Percentiles rank a stretch among this genome's conserved stretches.
These are phyloP conservation scores for Pseudofabraea citricarpa DNA, from an alignment of 2,329 filamentous ascomycete species.

Conservation along the genomic window DNA sequence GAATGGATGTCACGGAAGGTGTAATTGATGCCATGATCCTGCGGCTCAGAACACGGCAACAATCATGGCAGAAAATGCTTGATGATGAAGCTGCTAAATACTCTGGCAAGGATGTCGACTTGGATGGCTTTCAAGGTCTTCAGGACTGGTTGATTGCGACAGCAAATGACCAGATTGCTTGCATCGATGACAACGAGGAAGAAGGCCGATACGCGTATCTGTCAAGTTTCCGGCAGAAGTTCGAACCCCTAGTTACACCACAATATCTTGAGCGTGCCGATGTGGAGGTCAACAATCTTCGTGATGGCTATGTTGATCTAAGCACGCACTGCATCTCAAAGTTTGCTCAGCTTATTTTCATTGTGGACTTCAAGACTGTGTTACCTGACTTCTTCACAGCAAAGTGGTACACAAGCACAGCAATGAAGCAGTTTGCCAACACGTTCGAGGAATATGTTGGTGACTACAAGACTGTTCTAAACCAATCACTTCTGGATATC, in stretches of 20 bases:
- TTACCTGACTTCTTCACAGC: slow-evolving; percentile 87
- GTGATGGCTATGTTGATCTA: slow-evolving; percentile 91
- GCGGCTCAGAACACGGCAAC: slow-evolving; percentile 76
- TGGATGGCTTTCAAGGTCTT: slow-evolving; percentile 69
- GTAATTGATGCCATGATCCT: slow-evolving; percentile 95
- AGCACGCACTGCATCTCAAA: slow-evolving; percentile 87
- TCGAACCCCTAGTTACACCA: slow-evolving; percentile 74
- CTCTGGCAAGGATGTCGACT: slow-evolving; percentile 49
- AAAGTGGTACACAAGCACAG: slow-evolving; percentile 80
- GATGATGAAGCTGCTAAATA: slow-evolving; percentile 80
- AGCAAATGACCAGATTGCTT: slow-evolving; percentile 97
- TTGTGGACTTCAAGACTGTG: slow-evolving; percentile 79
- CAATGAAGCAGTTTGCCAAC: slow-evolving; percentile 89
- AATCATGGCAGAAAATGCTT: slow-evolving; percentile 81
- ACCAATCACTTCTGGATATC: slow-evolving; percentile 84
- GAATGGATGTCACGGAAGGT: slow-evolving; percentile 87
- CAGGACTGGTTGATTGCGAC: slow-evolving; percentile 97
- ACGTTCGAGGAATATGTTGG: slow-evolving; percentile 93
- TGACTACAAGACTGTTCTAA: slow-evolving; percentile 80
- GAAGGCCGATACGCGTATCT: slow-evolving; percentile 75
- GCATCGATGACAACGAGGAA: slow-evolving; percentile 87
- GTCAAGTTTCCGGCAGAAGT: slow-evolving; percentile 77
- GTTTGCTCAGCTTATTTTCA: slow-evolving; percentile 84
- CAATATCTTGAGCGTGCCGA: slow-evolving; percentile 74
- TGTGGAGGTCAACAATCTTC: slow-evolving; percentile 67